Percentiles rank a stretch among this genome's conserved stretches.
These are phyloP conservation scores for Plasmodiophora brassicae DNA, from an alignment of 208 protist species.

Conservation along the genomic window DNA sequence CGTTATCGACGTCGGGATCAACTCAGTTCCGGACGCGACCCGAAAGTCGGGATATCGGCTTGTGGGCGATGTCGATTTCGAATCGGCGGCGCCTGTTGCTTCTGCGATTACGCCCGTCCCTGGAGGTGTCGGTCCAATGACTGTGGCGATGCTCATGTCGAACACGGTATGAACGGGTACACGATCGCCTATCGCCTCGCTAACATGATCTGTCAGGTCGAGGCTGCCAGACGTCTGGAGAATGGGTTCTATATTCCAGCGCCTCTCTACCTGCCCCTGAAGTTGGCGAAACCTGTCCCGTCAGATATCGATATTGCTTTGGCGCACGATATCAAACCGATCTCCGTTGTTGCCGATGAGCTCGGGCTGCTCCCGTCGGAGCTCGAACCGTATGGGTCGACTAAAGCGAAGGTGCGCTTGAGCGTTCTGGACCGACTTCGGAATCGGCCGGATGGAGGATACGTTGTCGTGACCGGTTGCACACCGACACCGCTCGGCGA, in stretches of 20 bases:
- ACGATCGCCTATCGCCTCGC: too few relatives aligned
- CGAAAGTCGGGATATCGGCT: not conserved
- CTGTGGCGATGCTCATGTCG: slow-evolving; percentile 42
- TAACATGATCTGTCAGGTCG: too few relatives aligned
- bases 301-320: slow-evolving; percentile 88
- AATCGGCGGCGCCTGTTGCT: not conserved
- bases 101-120: slow-evolving; percentile 48
- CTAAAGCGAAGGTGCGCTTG: slow-evolving; percentile 50
- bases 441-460: slow-evolving; percentile 75
- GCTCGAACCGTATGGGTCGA: slow-evolving; percentile 77
- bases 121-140: slow-evolving; percentile 46
- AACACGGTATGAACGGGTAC: too few relatives aligned
- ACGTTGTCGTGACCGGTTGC: slow-evolving; percentile 89
- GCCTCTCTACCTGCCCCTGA: too few relatives aligned
- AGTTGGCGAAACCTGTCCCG: too few relatives aligned
- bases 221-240: too few relatives aligned
- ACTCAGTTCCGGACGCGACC: not conserved
- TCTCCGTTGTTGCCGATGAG: slow-evolving; percentile 60
- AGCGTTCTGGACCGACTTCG: too few relatives aligned
- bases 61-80: slow-evolving; percentile 40
- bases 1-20: not conserved
- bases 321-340: slow-evolving; percentile 64
- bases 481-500: slow-evolving; percentile 83
- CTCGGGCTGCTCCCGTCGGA: slow-evolving; percentile 75
- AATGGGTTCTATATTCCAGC: too few relatives aligned